Percentiles rank a stretch among this genome's conserved stretches.
phyloP scores from a whole-genome alignment of 75 land plant species.

The Pinus taeda region DNA sequence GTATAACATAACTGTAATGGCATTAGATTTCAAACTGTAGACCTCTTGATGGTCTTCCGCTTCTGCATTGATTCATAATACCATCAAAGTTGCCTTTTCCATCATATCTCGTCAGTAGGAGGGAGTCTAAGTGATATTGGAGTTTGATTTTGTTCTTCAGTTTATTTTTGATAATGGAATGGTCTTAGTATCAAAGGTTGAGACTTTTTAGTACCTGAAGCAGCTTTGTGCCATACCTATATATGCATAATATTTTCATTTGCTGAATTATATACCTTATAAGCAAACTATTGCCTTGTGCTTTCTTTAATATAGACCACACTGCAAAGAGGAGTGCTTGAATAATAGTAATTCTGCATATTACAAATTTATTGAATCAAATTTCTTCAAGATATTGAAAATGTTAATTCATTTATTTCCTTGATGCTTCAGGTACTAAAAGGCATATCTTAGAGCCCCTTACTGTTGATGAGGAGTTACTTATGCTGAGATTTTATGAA shows the following conservation, averaged over 20 bases:
- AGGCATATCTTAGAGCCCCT: conserved; percentile 71
- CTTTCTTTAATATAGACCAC: background rate
- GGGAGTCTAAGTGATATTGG: background rate
- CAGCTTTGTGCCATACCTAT: too few relatives aligned
- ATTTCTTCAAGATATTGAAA: background rate
- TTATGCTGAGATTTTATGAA: conserved; percentile 81
- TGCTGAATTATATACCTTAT: too few relatives aligned
- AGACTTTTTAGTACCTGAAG: background rate
- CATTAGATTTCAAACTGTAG: background rate
- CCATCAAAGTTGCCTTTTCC: background rate
- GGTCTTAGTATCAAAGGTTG: background rate
- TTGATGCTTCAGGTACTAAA: conserved; percentile 31
- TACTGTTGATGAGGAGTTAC: conserved; percentile 71
- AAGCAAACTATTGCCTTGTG: background rate
- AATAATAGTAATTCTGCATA: background rate
- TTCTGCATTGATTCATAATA: background rate
- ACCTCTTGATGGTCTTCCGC: background rate
- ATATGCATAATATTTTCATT: too few relatives aligned
- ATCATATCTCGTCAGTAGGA: background rate
- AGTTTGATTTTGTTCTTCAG: background rate
- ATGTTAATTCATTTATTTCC: conserved; percentile 1
- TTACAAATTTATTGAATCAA: background rate
- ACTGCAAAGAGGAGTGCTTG: background rate
- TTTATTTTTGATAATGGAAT: background rate
- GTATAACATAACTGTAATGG: conserved; percentile 21